Evolutionary conservation across 1,284 basidiomycete genomes (phyloP), one percentile per base, ranked within the genome.

Genomic region (Cryptococcus hybrid): DNA sequence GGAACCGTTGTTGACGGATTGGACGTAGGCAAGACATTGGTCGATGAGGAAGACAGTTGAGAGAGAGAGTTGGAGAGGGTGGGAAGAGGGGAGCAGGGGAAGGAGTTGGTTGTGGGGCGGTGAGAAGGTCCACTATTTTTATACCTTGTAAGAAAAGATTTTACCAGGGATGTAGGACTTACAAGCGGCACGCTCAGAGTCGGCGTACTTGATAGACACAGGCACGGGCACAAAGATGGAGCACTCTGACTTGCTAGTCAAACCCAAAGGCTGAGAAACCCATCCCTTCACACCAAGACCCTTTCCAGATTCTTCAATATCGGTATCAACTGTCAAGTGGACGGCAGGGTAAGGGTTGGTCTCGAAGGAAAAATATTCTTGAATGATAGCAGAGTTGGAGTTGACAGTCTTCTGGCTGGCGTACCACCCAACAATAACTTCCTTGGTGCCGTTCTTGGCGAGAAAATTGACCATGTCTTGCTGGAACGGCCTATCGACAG

Each of bases 351-450:
- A 85, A 4, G 92, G 89, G 0, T 85, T 82, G 2, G 91, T 93
- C 79, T 99, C 92, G 82, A 89, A 86, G 44, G 90, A 86, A 79
- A 96, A 99, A 80, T 97, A 97, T 80, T 97, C 94, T 84, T 99
- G 96, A 73, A 99, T 96, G 64, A 99, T 84, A 18, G 96, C 93
- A 47, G 93, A 95, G 82, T 95, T 95, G 12, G 90, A 91, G 81
- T 96, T 95, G 59, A 99, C 84, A 63, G 89, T 86, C 24, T 24
- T 44, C 13, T 12, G 81, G 18, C 91, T 93, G 15, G 91, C 91
- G 79, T 93, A 93, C 78, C 78, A 79, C 63, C 78, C 78, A 44
- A 79, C 75, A 45, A 79, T 69, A 37, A 63, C 62, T 70, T 79
- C 78, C n/a, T 76, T 76, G 52, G 71, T 69, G 15, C 75, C 75